Base-by-base conservation (phyloP, 2,329 filamentous ascomycete species). In the Clathrospora elynae region DNA sequence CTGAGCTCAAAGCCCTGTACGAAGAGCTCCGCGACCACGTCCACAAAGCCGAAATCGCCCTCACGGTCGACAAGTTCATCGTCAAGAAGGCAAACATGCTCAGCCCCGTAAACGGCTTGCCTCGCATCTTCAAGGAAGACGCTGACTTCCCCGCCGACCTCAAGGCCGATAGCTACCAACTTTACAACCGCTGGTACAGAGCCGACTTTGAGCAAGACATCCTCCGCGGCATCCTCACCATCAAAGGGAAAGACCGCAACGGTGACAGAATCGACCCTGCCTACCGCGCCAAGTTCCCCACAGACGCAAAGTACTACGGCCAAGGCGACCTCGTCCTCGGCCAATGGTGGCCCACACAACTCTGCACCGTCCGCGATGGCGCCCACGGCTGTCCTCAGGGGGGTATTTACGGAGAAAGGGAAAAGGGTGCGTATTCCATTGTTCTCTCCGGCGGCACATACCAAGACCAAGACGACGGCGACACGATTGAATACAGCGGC, bases 331-430 rank as follows among this genome's bases (percentile, higher is more conserved):
- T 78, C 1, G 57, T 76, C 1, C 71, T 73, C 7, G 75, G 76
- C 0, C 73, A 76, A 19, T 84, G 81, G 80, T 83, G 74, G 73
- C 78, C 80, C 0, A 70, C 71, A 1, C 79, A 81, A 46, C 64
- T 78, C 0, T 75, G 71, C 7, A 73, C 77, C 0, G 59, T 81
- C 0, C 74, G 77, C 9, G 73, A 78, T 39, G 80, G 81, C 3
- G 79, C 77, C 0, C 81, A 84, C 51, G 80, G 78, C 2, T 49
- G 63, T 0, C 48, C 68, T 0, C 70, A 77, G 54, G 74, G 67
- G 2, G 64, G 65, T 1, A 84, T 86, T 23, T 73, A 63, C 13
- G 80, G 81, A 3, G 67, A 67, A 5, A 56, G 50, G 1, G 56
- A 56, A 0, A 31, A 65, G 1, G 82, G 82, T 1, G 78, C 80